Evolutionary conservation across 805 yeast species (phyloP).

Genomic region (Maudiozyma serrabonitensis): DNA sequence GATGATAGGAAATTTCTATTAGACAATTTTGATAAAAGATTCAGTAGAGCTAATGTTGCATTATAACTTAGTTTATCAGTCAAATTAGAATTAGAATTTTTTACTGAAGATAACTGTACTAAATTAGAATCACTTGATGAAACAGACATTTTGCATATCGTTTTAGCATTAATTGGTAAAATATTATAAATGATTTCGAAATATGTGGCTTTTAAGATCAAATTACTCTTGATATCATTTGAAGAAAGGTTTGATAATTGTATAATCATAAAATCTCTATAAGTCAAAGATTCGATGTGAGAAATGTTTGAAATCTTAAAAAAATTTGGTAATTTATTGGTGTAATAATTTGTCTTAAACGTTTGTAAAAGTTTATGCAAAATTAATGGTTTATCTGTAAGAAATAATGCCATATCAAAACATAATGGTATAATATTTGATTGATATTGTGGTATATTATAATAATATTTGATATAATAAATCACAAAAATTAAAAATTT

Average conservation of each 20-base stretch:
- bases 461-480: slow-evolving; percentile 46
- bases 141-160: not conserved
- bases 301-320: slow-evolving; percentile 34
- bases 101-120: slow-evolving; percentile 22
- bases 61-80: slow-evolving; percentile 35
- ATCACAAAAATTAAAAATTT: slow-evolving; percentile 46
- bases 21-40: slow-evolving; percentile 29
- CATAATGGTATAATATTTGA: slow-evolving; percentile 39
- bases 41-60: slow-evolving; percentile 39
- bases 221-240: slow-evolving; percentile 30
- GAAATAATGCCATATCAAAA: slow-evolving; percentile 42
- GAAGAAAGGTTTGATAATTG: slow-evolving; percentile 40
- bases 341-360: slow-evolving; percentile 35
- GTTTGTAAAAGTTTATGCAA: slow-evolving; percentile 36
- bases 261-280: slow-evolving; percentile 52
- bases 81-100: slow-evolving; percentile 19
- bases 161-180: slow-evolving; percentile 33
- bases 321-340: slow-evolving; percentile 42
- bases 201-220: slow-evolving; percentile 33
- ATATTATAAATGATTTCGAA: slow-evolving; percentile 56
- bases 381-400: slow-evolving; percentile 35
- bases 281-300: slow-evolving; percentile 36
- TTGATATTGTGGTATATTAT: slow-evolving; percentile 10
- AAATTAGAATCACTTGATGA: slow-evolving; percentile 10
- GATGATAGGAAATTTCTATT: slow-evolving; percentile 20